These are phyloP conservation scores for Termitomyces sp. DNA, from an alignment of 768 basidiomycete species.

Conservation along the genomic window DNA sequence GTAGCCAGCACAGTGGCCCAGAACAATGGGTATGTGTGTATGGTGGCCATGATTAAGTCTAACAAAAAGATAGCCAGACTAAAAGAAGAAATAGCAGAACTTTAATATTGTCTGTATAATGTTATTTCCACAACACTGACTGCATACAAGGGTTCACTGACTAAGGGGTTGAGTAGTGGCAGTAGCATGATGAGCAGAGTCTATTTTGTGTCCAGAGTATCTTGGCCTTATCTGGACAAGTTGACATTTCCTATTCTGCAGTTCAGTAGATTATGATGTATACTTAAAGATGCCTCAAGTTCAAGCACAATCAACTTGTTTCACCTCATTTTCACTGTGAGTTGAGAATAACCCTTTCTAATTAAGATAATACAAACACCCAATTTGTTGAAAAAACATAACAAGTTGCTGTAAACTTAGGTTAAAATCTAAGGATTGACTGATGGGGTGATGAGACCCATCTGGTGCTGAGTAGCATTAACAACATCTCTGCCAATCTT, in stretches of 20 bases:
- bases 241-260: not conserved
- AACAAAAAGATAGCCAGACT: no score
- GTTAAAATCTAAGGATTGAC: not conserved
- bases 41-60: no score
- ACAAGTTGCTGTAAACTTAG: not conserved
- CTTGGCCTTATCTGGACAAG: not conserved
- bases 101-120: conserved; percentile 2
- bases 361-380: no score
- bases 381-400: not conserved
- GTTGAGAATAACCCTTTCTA: no score
- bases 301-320: not conserved
- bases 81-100: no score
- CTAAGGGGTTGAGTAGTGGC: not conserved
- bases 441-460: no score
- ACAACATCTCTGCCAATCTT: no score
- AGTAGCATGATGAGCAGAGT: not conserved
- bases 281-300: not conserved
- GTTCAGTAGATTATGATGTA: not conserved
- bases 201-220: not conserved
- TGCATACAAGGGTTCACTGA: conserved; percentile 9
- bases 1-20: no score
- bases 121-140: conserved; percentile 6
- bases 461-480: no score
- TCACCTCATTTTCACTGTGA: not conserved
- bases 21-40: no score